Conservation (phyloP, 2,329 filamentous ascomycete genomes). For the Colletotrichum orbiculare region DNA sequence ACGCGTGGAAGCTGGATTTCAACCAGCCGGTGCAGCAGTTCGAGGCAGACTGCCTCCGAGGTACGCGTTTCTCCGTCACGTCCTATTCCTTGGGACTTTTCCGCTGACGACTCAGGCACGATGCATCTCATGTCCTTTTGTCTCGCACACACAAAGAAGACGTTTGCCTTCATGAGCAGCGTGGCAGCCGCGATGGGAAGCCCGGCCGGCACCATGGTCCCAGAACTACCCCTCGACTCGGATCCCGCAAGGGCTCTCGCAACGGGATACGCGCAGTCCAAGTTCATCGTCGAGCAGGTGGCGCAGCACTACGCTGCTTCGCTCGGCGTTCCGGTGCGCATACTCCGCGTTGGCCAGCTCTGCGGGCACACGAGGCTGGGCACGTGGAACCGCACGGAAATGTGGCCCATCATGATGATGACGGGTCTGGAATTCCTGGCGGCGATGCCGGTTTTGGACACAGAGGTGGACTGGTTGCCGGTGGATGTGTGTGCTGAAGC, state of each 20-base stretch:
- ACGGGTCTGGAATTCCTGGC: neutral
- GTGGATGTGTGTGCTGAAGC: constrained; percentile 19
- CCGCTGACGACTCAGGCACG: neutral
- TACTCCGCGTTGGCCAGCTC: constrained; percentile 24
- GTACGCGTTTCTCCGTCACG: neutral
- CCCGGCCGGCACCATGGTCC: neutral
- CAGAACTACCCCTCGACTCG: constrained; percentile 5
- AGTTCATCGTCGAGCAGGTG: constrained; percentile 23
- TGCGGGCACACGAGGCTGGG: constrained; percentile 4
- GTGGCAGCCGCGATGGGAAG: constrained; percentile 28
- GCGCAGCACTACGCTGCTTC: constrained; percentile 8
- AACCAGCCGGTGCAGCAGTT: constrained; percentile 29
- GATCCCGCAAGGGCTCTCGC: constrained; percentile 1
- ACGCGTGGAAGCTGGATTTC: constrained; percentile 31
- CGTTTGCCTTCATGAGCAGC: constrained; percentile 27
- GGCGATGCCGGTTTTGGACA: constrained; percentile 14
- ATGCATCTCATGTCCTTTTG: constrained; percentile 20
- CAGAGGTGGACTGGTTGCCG: constrained; percentile 23
- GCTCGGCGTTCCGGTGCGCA: neutral
- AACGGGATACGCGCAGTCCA: constrained; percentile 29
- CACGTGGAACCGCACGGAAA: constrained; percentile 23
- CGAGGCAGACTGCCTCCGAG: constrained; percentile 16
- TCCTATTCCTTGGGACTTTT: too few species aligned
- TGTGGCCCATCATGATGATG: constrained; percentile 33
- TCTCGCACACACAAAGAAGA: neutral